These are phyloP conservation scores for Arthroderma uncinatum DNA, from an alignment of 2,329 filamentous ascomycete species.

Conservation along the genomic window DNA sequence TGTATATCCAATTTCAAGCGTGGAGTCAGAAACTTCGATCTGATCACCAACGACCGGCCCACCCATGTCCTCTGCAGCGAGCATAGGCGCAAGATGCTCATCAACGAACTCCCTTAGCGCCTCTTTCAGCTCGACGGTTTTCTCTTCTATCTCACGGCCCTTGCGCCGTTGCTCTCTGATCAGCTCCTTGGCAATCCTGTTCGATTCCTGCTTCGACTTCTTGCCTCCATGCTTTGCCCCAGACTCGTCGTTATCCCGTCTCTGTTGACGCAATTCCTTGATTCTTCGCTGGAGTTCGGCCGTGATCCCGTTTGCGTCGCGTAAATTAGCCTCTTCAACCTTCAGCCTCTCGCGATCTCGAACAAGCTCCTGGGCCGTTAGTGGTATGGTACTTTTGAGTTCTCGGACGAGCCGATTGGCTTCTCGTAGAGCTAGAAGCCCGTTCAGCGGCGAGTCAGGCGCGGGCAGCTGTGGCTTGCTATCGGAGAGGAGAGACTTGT, in stretches of 20 bases:
- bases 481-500: conserved; percentile 49
- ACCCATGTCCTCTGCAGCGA: conserved; percentile 73
- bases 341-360: conserved; percentile 31
- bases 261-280: conserved; percentile 40
- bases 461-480: conserved; percentile 56
- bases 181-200: conserved; percentile 52
- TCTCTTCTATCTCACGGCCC: conserved; percentile 49
- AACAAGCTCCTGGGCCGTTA: conserved; percentile 32
- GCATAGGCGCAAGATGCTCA: conserved; percentile 57
- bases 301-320: conserved; percentile 39
- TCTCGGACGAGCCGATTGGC: conserved; percentile 54
- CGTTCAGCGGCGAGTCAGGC: conserved; percentile 56
- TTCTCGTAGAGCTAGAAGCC: conserved; percentile 58
- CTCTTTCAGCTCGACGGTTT: conserved; percentile 51
- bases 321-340: conserved; percentile 36
- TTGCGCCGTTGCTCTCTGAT: conserved; percentile 50
- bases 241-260: conserved; percentile 43
- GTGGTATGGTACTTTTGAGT: conserved; percentile 48
- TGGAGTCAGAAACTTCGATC: conserved; percentile 50
- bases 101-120: conserved; percentile 61
- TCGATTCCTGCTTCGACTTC: conserved; percentile 42
- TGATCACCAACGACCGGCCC: conserved; percentile 70
- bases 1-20: conserved; percentile 44
- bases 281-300: conserved; percentile 48
- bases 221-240: conserved; percentile 1